These are phyloP conservation scores for Colletotrichum somersetense DNA, from an alignment of 2,329 filamentous ascomycete species.

Conservation along the genomic window DNA sequence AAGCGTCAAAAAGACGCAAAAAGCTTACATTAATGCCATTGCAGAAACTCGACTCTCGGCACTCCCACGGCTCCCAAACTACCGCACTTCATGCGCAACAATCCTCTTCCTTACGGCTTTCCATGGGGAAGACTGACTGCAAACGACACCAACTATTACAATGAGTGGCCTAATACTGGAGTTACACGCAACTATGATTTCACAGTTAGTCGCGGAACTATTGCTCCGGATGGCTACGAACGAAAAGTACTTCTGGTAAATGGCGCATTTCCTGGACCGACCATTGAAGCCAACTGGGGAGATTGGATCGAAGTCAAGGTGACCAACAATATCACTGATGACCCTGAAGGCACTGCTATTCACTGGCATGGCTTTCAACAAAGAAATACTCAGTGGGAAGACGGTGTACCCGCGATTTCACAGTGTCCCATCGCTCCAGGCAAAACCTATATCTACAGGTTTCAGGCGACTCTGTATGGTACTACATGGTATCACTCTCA, in stretches of 20 bases:
- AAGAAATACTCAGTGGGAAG: not conserved
- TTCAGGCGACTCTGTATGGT: not conserved
- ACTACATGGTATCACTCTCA: not conserved
- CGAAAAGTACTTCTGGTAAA: constrained; percentile 52
- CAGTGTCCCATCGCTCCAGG: not conserved
- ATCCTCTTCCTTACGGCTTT: too few relatives aligned
- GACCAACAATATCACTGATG: constrained; percentile 72
- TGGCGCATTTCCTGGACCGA: constrained; percentile 48
- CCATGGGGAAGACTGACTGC: too few relatives aligned
- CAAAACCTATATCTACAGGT: not conserved
- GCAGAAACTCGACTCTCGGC: too few relatives aligned
- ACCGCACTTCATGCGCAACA: too few relatives aligned
- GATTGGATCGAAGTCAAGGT: constrained; percentile 75
- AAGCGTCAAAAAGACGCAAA: too few relatives aligned
- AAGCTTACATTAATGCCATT: too few relatives aligned
- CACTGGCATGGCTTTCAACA: constrained; percentile 63
- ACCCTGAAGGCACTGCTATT: constrained; percentile 61
- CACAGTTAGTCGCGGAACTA: constrained; percentile 61
- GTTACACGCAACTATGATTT: constrained; percentile 69
- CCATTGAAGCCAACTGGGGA: constrained; percentile 74
- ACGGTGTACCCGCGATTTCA: not conserved
- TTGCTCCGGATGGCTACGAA: constrained; percentile 69
- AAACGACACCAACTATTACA: too few relatives aligned
- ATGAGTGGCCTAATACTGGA: constrained; percentile 61
- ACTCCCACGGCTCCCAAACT: too few relatives aligned